Evolutionary conservation across 1,284 basidiomycete species (phyloP).

Genomic region (Prillingera fragicola): DNA sequence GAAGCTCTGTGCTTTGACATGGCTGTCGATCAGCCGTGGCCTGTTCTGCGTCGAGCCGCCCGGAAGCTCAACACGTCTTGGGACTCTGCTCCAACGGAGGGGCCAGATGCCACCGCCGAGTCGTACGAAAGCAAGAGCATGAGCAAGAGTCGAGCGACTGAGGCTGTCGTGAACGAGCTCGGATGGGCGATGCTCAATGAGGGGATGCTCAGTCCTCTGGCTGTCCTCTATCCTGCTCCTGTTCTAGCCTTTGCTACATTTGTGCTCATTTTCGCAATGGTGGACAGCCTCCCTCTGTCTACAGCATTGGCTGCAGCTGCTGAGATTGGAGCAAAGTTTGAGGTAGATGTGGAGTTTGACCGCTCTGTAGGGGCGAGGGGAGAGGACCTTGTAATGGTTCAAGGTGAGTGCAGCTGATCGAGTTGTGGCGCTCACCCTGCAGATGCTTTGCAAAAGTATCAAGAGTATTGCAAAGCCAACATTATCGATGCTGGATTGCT

Average conservation of each 20-base stretch:
- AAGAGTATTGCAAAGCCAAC: slow-evolving; percentile 11
- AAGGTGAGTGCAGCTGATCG: slow-evolving; percentile 17
- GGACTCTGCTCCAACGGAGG: not conserved
- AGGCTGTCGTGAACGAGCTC: slow-evolving; percentile 18
- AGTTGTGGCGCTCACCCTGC: not conserved
- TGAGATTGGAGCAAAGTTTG: slow-evolving; percentile 28
- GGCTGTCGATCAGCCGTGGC: slow-evolving; percentile 73
- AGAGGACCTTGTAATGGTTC: slow-evolving; percentile 15
- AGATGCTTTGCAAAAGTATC: slow-evolving; percentile 11
- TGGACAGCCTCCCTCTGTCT: slow-evolving; percentile 18
- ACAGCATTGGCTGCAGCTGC: slow-evolving; percentile 18
- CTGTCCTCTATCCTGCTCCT: slow-evolving; percentile 24
- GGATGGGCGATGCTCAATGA: slow-evolving; percentile 33
- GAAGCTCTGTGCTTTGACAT: slow-evolving; percentile 91
- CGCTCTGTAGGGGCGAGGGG: slow-evolving; percentile 12
- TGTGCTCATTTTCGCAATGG: slow-evolving; percentile 23
- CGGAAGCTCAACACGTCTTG: slow-evolving; percentile 22
- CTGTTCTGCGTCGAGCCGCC: slow-evolving; percentile 63
- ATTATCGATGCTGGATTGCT: slow-evolving; percentile 11
- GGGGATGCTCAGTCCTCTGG: slow-evolving; percentile 24
- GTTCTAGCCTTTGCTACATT: slow-evolving; percentile 28
- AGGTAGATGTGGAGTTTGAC: slow-evolving; percentile 23
- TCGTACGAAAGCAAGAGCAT: slow-evolving; percentile 5
- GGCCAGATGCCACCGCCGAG: slow-evolving; percentile 1
- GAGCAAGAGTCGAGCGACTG: slow-evolving; percentile 17